Evolutionary conservation across 495 filamentous ascomycete species (phyloP).

Genomic region (Corynascus novoguineensis): DNA sequence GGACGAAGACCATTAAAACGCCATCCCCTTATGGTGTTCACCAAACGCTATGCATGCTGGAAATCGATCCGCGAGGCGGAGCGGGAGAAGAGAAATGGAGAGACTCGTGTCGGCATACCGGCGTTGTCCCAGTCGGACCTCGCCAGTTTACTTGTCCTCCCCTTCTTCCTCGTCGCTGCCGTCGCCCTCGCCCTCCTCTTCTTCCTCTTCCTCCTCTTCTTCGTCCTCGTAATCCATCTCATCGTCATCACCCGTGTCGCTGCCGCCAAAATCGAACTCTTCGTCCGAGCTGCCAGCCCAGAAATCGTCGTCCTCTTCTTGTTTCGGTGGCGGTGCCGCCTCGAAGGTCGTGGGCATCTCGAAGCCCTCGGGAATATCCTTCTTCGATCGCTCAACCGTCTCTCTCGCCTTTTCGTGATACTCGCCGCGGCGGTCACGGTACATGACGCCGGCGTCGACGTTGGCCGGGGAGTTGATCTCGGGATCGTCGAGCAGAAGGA

Average conservation of each 20-base stretch:
- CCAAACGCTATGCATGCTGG: not conserved
- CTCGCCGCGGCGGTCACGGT: conserved; percentile 60
- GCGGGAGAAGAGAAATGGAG: not conserved
- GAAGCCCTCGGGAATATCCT: conserved; percentile 75
- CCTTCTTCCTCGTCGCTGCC: conserved; percentile 8
- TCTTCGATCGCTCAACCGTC: conserved; percentile 66
- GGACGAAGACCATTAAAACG: not conserved
- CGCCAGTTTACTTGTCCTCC: not conserved
- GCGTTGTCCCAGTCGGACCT: not conserved
- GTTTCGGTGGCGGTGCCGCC: conserved; percentile 56
- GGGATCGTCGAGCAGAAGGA: conserved; percentile 90
- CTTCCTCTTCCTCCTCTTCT: conserved; percentile 40
- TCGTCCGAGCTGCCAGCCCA: conserved; percentile 82
- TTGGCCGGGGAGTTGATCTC: conserved; percentile 92
- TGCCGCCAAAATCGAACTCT: conserved; percentile 69
- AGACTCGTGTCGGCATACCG: not conserved
- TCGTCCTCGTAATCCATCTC: conserved; percentile 48
- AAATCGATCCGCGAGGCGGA: not conserved
- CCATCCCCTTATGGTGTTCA: not conserved
- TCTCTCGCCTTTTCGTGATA: conserved; percentile 66
- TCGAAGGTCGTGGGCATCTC: conserved; percentile 72
- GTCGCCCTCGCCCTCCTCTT: conserved; percentile 24
- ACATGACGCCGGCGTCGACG: conserved; percentile 84
- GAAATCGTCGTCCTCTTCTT: conserved; percentile 68
- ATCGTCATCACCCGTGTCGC: conserved; percentile 50